Base-by-base conservation (phyloP, 805 yeast species). In the Barnettozyma salicaria region DNA sequence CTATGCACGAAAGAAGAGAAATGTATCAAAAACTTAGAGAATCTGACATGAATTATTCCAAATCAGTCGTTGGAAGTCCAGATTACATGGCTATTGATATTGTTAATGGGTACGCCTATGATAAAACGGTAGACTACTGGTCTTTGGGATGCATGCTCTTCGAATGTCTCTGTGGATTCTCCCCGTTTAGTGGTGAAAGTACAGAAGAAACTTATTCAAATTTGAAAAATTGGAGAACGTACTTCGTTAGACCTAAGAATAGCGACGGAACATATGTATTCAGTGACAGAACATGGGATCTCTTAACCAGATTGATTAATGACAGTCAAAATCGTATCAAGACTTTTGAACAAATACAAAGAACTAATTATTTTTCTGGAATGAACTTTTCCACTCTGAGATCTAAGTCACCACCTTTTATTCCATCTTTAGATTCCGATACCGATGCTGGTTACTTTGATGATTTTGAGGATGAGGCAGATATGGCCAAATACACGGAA, bases 51-150 rank as follows among this genome's bases (percentile, higher is more conserved):
- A 87, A 84, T 50, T 81, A 83, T 53, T 97, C 99, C 13, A 85
- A 86, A 52, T 87, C 97, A 2, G 86, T 90, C 49, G 99, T 92
- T 12, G 99, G 99, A 1, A 84, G 95, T 5, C 99, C 99, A 1
- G 99, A 92, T 61, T 92, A 92, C 58, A 92, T 92, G 99, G 98
- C 99, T 1, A 69, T 92, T 34, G 99, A 92, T 60, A 97, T 92
- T 10, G 73, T 92, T 37, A 55, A 50, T 31, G 98, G 98, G 7
- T 83, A 82, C 55, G 78, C 80, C 41, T 92, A 92, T 60, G 96
- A 92, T 57, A 89, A 81, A 58, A 90, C 98, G 12, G 95, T 94
- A 40, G 99, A 92, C 65, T 92, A 92, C 60, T 92, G 99, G 99
- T 89, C 97, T 1, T 68, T 92, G 41, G 99, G 98, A 5, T 92